Evolutionary conservation across 805 yeast species (phyloP).

Genomic region (Grigorovia transvaalensis): DNA sequence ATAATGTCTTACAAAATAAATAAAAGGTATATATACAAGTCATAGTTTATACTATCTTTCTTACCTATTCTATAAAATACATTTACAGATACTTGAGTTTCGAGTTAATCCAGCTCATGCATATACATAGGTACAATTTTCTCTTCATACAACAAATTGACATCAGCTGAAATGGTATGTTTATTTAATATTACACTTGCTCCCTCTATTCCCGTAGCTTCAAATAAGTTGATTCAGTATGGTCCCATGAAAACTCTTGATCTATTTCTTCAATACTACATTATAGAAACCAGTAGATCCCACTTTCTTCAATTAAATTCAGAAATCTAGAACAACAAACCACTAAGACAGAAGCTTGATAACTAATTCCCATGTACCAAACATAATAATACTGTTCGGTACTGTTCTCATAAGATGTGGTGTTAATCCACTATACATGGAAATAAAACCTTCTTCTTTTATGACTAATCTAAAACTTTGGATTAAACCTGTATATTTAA

Average conservation of each 20-base stretch:
- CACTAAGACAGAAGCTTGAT: slow-evolving; percentile 42
- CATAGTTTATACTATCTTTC: background rate
- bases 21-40: slow-evolving; percentile 2
- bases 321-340: no score
- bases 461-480: slow-evolving; percentile 81
- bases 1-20: background rate
- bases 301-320: no score
- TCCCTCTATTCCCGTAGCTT: no score
- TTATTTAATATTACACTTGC: no score
- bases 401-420: slow-evolving; percentile 95
- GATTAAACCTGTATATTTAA: slow-evolving; percentile 80
- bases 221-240: no score
- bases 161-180: no score
- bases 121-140: no score
- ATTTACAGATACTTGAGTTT: no score
- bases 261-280: no score
- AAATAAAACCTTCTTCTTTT: slow-evolving; percentile 83
- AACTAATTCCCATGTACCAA: slow-evolving; percentile 95
- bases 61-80: background rate
- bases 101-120: no score
- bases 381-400: slow-evolving; percentile 96
- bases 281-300: background rate
- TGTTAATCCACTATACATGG: slow-evolving; percentile 96
- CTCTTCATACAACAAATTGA: no score
- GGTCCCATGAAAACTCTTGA: no score